These are phyloP conservation scores for Dothistroma pini DNA, from an alignment of 2,329 filamentous ascomycete species.

Conservation along the genomic window DNA sequence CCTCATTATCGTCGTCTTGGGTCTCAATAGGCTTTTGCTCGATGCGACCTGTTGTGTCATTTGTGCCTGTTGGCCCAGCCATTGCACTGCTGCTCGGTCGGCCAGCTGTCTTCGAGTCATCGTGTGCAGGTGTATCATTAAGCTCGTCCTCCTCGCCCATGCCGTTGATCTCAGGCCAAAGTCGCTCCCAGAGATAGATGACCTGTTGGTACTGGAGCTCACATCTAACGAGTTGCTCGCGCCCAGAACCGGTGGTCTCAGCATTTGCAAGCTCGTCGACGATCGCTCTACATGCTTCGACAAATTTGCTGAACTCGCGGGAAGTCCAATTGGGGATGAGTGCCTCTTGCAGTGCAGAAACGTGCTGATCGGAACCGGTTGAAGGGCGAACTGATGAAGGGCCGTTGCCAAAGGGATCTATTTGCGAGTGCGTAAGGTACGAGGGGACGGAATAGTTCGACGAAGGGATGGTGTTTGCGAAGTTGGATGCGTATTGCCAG, in stretches of 20 bases:
- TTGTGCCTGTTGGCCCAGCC: conserved; percentile 13
- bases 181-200: conserved; percentile 47
- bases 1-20: conserved; percentile 18
- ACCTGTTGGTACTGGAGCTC: conserved; percentile 48
- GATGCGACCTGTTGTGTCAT: conserved; percentile 8
- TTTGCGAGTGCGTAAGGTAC: conserved; percentile 26
- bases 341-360: conserved; percentile 48
- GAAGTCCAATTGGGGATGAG: conserved; percentile 52
- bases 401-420: conserved; percentile 14
- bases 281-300: conserved; percentile 46
- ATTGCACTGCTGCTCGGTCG: conserved; percentile 6
- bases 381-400: conserved; percentile 8
- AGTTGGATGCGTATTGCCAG: conserved; percentile 48
- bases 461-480: conserved; percentile 33
- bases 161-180: conserved; percentile 49
- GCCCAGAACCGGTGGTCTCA: conserved; percentile 45
- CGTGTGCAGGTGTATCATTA: conserved; percentile 7
- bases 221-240: conserved; percentile 46
- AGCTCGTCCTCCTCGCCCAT: conserved; percentile 47
- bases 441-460: conserved; percentile 33
- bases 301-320: conserved; percentile 48
- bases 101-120: conserved; percentile 8
- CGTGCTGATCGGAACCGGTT: conserved; percentile 40
- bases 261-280: conserved; percentile 50
- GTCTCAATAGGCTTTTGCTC: conserved; percentile 17